Percentiles rank a stretch among this genome's conserved stretches.
Conservation (phyloP, 176 grass and related monocot genomes). For the Elymus sibiricus region DNA sequence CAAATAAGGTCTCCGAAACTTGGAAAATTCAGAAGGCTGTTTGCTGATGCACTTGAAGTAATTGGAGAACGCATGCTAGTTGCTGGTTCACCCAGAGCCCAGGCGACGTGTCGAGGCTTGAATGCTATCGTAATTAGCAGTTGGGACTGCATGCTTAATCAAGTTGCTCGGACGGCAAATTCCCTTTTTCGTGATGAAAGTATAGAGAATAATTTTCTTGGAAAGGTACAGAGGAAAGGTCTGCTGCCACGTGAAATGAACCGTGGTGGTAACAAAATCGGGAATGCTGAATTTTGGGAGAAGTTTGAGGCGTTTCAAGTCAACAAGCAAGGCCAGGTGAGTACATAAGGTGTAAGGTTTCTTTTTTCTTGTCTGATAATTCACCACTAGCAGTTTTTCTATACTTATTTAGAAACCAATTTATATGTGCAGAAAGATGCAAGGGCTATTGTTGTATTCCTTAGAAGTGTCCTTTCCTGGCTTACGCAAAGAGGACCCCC, state of each 20-base stretch:
- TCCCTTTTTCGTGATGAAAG: too few species aligned
- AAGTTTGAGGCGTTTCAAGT: conserved; percentile 39
- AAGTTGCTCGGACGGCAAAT: too few species aligned
- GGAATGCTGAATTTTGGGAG: neutral
- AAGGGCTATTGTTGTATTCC: neutral
- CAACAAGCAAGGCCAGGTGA: conserved; percentile 28
- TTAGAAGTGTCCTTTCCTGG: conserved; percentile 19
- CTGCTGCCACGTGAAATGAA: too few species aligned
- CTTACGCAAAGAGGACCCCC: neutral
- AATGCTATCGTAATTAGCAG: conserved; percentile 36
- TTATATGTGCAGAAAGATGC: conserved; percentile 22
- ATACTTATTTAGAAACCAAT: too few species aligned
- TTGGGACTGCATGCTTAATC: conserved; percentile 18
- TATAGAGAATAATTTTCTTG: too few species aligned
- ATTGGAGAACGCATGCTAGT: conserved; percentile 45
- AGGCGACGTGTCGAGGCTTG: neutral
- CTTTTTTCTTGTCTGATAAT: neutral
- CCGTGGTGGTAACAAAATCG: too few species aligned
- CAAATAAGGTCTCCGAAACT: neutral
- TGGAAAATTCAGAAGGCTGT: neutral
- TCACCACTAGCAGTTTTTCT: neutral
- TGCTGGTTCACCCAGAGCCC: conserved; percentile 19
- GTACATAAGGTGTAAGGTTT: neutral
- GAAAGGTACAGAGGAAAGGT: too few species aligned
- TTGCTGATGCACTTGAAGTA: conserved; percentile 50